Percentiles rank a stretch among this genome's conserved stretches.
Evolutionary conservation across 2,329 filamentous ascomycete species (phyloP).

Genomic region (Sordariomycetes sp.): DNA sequence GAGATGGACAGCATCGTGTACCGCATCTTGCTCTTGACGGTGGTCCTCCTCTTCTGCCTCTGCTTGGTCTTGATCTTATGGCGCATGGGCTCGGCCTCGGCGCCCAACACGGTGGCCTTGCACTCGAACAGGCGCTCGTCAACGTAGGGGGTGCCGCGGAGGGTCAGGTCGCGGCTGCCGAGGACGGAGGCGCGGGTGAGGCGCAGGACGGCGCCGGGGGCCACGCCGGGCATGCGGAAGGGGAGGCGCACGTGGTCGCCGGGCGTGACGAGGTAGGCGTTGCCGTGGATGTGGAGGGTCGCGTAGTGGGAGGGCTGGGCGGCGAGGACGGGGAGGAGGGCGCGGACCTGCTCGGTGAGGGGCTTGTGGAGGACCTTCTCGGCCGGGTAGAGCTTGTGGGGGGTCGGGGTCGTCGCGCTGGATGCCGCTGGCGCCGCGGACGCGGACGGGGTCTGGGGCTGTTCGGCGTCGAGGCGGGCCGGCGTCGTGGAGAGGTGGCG

Average conservation of each 20-base stretch:
- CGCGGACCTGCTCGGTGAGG: slow-evolving; percentile 38
- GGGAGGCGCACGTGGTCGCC: slow-evolving; percentile 70
- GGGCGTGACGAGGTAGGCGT: slow-evolving; percentile 67
- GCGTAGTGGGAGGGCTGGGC: slow-evolving; percentile 70
- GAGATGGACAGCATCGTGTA: slow-evolving; percentile 81
- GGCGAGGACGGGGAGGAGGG: slow-evolving; percentile 59
- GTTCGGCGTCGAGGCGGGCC: slow-evolving; percentile 20
- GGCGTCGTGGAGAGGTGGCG: slow-evolving; percentile 39
- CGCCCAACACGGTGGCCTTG: slow-evolving; percentile 72
- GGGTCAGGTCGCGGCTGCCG: slow-evolving; percentile 81
- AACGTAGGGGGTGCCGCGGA: slow-evolving; percentile 72
- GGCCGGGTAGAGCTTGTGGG: slow-evolving; percentile 12
- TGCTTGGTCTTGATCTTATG: slow-evolving; percentile 74
- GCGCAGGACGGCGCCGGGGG: slow-evolving; percentile 75
- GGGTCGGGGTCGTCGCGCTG: slow-evolving; percentile 16
- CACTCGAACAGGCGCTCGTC: slow-evolving; percentile 80
- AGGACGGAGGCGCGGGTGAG: slow-evolving; percentile 76
- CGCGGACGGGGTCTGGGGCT: not conserved
- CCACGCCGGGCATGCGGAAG: slow-evolving; percentile 66
- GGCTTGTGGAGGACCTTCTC: slow-evolving; percentile 20
- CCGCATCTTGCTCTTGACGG: slow-evolving; percentile 78
- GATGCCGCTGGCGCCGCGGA: slow-evolving; percentile 12
- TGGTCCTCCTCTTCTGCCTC: slow-evolving; percentile 62
- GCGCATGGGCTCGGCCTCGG: slow-evolving; percentile 70
- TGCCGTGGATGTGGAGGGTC: slow-evolving; percentile 68